phyloP scores from a whole-genome alignment of 768 basidiomycete genomes.

The Leccinum sublutescens region DNA sequence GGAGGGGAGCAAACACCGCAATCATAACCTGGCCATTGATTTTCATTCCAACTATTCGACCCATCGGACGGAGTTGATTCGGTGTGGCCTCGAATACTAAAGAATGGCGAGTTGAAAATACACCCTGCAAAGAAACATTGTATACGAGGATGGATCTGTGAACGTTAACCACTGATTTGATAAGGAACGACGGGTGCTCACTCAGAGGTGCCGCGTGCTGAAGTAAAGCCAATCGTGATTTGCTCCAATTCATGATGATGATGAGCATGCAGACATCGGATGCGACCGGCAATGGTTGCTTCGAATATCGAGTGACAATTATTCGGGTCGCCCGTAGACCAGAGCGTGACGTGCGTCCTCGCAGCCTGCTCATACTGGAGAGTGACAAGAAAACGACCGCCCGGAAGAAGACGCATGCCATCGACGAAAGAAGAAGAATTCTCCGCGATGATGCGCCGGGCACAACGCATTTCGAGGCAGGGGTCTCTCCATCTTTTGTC shows the following conservation, averaged over 20 bases:
- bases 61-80: slow-evolving; percentile 12
- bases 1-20: slow-evolving; percentile 9
- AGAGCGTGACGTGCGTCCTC: slow-evolving; percentile 43
- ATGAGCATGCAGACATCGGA: slow-evolving; percentile 36
- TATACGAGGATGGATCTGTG: slow-evolving; percentile 27
- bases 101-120: neutral
- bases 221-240: slow-evolving; percentile 22
- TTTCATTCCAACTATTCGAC: slow-evolving; percentile 19
- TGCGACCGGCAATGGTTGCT: slow-evolving; percentile 29
- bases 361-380: slow-evolving; percentile 36
- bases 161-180: neutral
- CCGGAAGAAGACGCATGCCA: slow-evolving; percentile 46
- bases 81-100: slow-evolving; percentile 20
- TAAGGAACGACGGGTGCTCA: slow-evolving; percentile 4
- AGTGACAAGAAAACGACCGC: slow-evolving; percentile 49
- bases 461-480: slow-evolving; percentile 34
- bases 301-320: slow-evolving; percentile 27
- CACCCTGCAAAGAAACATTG: slow-evolving; percentile 15
- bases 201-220: slow-evolving; percentile 17
- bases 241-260: slow-evolving; percentile 20
- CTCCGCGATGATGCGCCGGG: slow-evolving; percentile 35
- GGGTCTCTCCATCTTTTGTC: slow-evolving; percentile 50
- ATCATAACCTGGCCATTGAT: slow-evolving; percentile 25
- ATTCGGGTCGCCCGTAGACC: slow-evolving; percentile 38
- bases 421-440: slow-evolving; percentile 40